A percentile compares a stretch with the other conserved stretches of the same genome.
These are phyloP conservation scores for Hymenoscyphus linearis DNA, from an alignment of 2,329 filamentous ascomycete genomes.

Conservation along the genomic window DNA sequence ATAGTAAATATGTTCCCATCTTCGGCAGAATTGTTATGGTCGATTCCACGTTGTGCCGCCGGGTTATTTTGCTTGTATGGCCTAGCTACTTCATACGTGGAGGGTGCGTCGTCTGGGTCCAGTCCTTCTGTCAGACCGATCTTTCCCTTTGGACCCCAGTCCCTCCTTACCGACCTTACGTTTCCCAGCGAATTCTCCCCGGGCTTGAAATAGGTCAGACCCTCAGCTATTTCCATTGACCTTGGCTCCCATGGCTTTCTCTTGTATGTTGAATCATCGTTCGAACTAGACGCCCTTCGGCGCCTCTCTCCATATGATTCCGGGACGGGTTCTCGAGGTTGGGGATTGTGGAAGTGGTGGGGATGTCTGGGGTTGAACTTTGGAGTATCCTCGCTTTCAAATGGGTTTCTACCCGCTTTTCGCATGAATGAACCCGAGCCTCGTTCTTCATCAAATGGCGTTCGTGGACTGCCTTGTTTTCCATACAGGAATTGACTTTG, in stretches of 20 bases:
- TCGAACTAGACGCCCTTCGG: not conserved
- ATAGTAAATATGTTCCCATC: not conserved
- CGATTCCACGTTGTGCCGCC: not conserved
- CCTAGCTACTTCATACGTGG: not conserved
- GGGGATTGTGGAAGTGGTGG: not conserved
- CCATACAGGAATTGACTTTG: not conserved
- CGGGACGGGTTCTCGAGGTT: not conserved
- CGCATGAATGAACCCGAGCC: not conserved
- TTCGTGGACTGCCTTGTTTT: not conserved
- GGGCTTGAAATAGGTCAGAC: not conserved
- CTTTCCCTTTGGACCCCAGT: not conserved
- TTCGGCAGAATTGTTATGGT: not conserved
- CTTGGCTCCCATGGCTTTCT: not conserved
- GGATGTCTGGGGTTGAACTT: constrained; percentile 2
- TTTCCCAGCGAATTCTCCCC: not conserved
- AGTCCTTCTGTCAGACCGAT: not conserved
- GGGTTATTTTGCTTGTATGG: not conserved
- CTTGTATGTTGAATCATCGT: not conserved
- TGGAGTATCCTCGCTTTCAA: not conserved
- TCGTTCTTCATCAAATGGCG: constrained; percentile 2
- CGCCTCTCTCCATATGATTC: not conserved
- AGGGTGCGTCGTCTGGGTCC: not conserved
- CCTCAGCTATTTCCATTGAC: constrained; percentile 2
- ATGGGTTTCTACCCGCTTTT: not conserved
- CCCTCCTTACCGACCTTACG: no score